A percentile compares a stretch with the other conserved stretches of the same genome.
Conservation (phyloP, 1,284 basidiomycete species). For the Anthracocystis walkeri region DNA sequence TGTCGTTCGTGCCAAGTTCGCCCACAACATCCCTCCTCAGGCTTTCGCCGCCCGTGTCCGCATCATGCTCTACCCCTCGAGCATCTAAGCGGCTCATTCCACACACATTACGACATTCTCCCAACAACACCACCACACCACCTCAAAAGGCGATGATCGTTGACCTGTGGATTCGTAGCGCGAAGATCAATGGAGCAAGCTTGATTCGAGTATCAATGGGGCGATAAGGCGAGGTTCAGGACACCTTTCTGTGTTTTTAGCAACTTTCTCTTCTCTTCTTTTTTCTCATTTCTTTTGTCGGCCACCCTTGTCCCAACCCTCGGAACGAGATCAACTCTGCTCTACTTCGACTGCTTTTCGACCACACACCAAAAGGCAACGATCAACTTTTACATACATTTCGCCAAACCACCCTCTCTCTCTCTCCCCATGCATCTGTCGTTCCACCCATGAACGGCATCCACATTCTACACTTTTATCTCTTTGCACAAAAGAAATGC, state of each 20-base stretch:
- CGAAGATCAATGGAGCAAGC: background rate
- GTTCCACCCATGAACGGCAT: constrained; percentile 21
- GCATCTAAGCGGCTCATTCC: constrained; percentile 46
- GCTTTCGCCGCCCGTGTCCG: constrained; percentile 94
- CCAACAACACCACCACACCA: constrained; percentile 11
- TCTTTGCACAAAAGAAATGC: constrained; percentile 50
- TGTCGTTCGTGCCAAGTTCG: constrained; percentile 98
- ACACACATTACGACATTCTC: background rate
- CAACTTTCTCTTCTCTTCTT: constrained; percentile 22
- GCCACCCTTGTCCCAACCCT: constrained; percentile 4
- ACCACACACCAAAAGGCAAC: constrained; percentile 3
- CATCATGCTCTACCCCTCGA: constrained; percentile 77
- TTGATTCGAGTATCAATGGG: constrained; percentile 4
- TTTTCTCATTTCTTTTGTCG: constrained; percentile 49
- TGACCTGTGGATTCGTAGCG: constrained; percentile 20
- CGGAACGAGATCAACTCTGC: constrained; percentile 10
- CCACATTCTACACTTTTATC: constrained; percentile 15
- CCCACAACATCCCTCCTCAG: constrained; percentile 92
- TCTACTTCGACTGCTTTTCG: background rate
- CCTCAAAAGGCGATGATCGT: constrained; percentile 43
- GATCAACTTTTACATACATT: constrained; percentile 13
- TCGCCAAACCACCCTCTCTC: constrained; percentile 4
- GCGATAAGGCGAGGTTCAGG: constrained; percentile 2
- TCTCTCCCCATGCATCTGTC: constrained; percentile 19
- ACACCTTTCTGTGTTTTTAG: constrained; percentile 46